A percentile compares a stretch with the other conserved stretches of the same genome.
phyloP scores from a whole-genome alignment of 2,329 filamentous ascomycete species.

The Myriosclerotinia duriaeana region DNA sequence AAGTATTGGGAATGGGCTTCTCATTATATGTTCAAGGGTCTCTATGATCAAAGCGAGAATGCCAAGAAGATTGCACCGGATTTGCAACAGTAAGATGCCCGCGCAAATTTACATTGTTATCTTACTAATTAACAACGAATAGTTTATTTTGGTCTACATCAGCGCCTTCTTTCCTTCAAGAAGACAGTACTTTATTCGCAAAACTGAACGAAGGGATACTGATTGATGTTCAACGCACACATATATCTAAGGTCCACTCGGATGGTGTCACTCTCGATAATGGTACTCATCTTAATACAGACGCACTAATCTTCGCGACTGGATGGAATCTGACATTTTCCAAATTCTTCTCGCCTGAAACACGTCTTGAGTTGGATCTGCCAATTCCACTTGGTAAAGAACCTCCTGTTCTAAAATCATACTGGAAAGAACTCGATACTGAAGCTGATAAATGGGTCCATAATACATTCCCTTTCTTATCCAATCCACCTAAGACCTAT shows the following conservation, averaged over 20 bases:
- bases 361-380: conserved; percentile 19
- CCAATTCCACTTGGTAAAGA: conserved; percentile 12
- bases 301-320: conserved; percentile 21
- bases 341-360: conserved; percentile 16
- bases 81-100: conserved; percentile 16
- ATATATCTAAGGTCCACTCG: conserved; percentile 3
- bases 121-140: conserved; percentile 7
- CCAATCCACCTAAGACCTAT: conserved; percentile 19
- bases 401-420: conserved; percentile 1
- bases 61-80: conserved; percentile 20
- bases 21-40: conserved; percentile 20
- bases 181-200: conserved; percentile 13
- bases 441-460: conserved; percentile 20
- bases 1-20: conserved; percentile 23
- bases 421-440: conserved; percentile 15
- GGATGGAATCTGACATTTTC: conserved; percentile 22
- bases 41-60: conserved; percentile 21
- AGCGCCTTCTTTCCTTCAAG: conserved; percentile 18
- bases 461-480: conserved; percentile 22
- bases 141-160: conserved; percentile 24
- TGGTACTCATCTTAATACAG: conserved; percentile 7
- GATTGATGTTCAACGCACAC: conserved; percentile 19
- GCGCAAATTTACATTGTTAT: neutral
- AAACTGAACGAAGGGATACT: conserved; percentile 10
- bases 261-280: conserved; percentile 12